Base-by-base conservation (phyloP, 495 filamentous ascomycete genomes). In the Talaromyces thailandensis region DNA sequence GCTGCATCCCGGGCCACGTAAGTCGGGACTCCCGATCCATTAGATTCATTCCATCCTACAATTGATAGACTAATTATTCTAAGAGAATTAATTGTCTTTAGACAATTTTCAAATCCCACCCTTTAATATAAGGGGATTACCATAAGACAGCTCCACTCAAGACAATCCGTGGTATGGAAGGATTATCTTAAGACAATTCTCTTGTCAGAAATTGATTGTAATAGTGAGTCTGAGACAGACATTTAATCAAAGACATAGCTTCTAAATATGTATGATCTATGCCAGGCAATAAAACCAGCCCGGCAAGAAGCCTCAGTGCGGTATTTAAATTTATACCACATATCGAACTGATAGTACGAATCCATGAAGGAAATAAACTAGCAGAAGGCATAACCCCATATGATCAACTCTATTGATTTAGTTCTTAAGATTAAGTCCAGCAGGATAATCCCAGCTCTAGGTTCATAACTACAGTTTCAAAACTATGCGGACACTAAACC, bases 371-470 rank as follows among this genome's bases (percentile, higher is more conserved):
- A 16, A 26, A 52, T 52, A 52, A 11, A 52, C 48, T 16, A 16
- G 48, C 48, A 52, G 16, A 26, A 52, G 48, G 48, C n/a, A 52
- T 52, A 52, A 21, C 48, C 16, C 48, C 16, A 52, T 52, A 16
- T 52, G n/a, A 52, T 52, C 48, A 52, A 52, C 48, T 52, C 48
- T 52, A 52, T 52, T 52, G 48, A 52, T 26, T 52, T 52, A 26
- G 16, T 52, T 16, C 48, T 52, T 16, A 52, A 25, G 50, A 18
- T 25, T 25, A 18, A 25, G n/a, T 53, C 50, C 18, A 53, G 50
- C 50, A 53, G 50, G 50, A 25, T 53, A 3, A 53, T 53, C 50
- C 50, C 50, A 7, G 50, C 50, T 18, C 25, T 25, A 53, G 50
- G 50, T 28, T 53, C 21, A 53, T 53, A 8, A 53, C 50, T 24